Evolutionary conservation across 371 early-diverging fungal species (phyloP), one percentile per base, ranked within the genome.

Genomic region (Polyrhizophydium stewartii): DNA sequence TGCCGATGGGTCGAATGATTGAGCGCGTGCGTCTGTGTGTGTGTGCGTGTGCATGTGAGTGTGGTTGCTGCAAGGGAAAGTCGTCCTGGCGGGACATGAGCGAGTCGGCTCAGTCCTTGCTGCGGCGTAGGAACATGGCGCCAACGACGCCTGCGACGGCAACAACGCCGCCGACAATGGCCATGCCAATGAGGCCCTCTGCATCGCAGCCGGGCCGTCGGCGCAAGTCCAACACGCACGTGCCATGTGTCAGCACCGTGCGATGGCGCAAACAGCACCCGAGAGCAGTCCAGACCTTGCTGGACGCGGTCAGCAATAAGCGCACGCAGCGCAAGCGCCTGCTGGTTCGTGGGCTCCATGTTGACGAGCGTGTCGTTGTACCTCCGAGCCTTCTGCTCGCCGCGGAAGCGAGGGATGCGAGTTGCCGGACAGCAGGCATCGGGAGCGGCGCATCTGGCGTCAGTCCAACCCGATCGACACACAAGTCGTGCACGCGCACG

Each of bases 141-240:
- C 66, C 49, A 19, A 63, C 3, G 24, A 71, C 56, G 1, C 67
- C 71, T 1, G 63, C 58, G 7, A 65, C 59, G 7, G 92, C 89
- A 19, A 88, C 84, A 0, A 84, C 87, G 17, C 87, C 87, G 40
- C 93, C 92, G 16, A 92, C 89, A 61, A 95, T 85, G 22, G 93
- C 92, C 84, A 95, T 78, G 22, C 96, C 96, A 51, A 93, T 82
- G 17, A 92, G 74, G 27, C 96, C 93, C 77, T 94, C 96, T 87
- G 56, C 12, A 5, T 33, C 28, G 16, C 35, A 55, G 21, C 13
- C 55, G 12, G n/a, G 27, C 55, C n/a, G 37, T 22, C 22, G 16
- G 51, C 27, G 10, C 27, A 13, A n/a, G 27, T n/a, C 41, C 12
- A 21, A 41, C 21, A 21, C 41, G 41, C 16, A 41, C 41, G 41